Conservation (phyloP, 495 filamentous ascomycete genomes). For the Cenococcum geophilum region DNA sequence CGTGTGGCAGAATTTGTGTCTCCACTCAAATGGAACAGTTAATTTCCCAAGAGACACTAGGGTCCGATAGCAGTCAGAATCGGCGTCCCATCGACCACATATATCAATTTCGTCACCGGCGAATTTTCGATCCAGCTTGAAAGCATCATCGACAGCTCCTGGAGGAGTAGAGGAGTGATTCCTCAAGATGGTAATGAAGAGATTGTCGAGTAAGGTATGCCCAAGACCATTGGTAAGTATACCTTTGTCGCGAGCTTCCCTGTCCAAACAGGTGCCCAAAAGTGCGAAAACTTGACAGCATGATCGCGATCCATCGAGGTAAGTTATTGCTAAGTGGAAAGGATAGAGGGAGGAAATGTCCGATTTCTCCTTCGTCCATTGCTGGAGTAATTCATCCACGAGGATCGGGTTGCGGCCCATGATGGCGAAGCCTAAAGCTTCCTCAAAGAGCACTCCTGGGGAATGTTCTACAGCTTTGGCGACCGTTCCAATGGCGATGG, state of each 20-base stretch:
- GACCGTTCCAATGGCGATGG: slow-evolving; percentile 32
- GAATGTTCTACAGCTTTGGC: slow-evolving; percentile 28
- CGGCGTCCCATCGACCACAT: slow-evolving; percentile 21
- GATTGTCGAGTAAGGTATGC: slow-evolving; percentile 42
- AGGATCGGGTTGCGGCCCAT: slow-evolving; percentile 37
- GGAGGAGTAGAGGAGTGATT: slow-evolving; percentile 36
- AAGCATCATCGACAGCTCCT: slow-evolving; percentile 22
- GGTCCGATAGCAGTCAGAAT: slow-evolving; percentile 6
- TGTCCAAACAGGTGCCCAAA: too few relatives aligned
- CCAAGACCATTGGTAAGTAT: slow-evolving; percentile 35
- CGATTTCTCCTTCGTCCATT: slow-evolving; percentile 1
- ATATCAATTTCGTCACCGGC: slow-evolving; percentile 18
- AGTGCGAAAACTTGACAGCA: slow-evolving; percentile 42
- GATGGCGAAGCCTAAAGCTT: slow-evolving; percentile 41
- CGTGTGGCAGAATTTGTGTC: slow-evolving; percentile 25
- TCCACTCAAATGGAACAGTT: slow-evolving; percentile 12
- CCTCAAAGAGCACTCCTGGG: slow-evolving; percentile 30
- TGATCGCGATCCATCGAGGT: slow-evolving; percentile 38
- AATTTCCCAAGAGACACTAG: background rate
- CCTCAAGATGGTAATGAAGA: slow-evolving; percentile 41
- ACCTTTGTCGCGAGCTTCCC: too few relatives aligned
- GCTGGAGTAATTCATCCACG: slow-evolving; percentile 6
- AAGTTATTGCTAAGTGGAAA: slow-evolving; percentile 41
- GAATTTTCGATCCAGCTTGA: background rate
- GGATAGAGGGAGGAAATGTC: slow-evolving; percentile 32